Base-by-base conservation (phyloP, 129 eudicot species). In the Helichrysum umbraculigerum region DNA sequence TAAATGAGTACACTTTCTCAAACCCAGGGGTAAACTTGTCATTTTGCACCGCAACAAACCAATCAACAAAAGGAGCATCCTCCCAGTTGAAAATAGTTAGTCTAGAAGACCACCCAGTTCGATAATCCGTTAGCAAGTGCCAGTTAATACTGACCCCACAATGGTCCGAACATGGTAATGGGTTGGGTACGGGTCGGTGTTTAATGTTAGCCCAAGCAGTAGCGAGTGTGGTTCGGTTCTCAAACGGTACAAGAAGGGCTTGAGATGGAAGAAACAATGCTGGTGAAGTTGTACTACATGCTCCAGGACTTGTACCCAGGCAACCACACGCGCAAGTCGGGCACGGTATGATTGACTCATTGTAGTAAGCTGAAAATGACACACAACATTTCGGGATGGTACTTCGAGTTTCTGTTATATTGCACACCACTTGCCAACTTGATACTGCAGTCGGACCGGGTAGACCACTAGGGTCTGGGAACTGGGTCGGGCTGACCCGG, bases 351-450 rank as follows among this genome's bases (percentile, higher is more conserved):
- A 91, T 83, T 0, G 97, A 91, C 72, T 88, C 97, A 15, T 88
- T 91, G 76, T 83, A 88, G 73, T 68, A 91, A 15, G 97, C 92
- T 15, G 97, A 91, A 51, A 88, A 91, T 5, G 97, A 88, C 47
- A 91, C 97, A 30, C 97, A 91, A 70, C 97, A 91, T 66, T 83
- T 79, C 0, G 95, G 92, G 78, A 77, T 84, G 3, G 83, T 66
- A 12, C 76, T 83, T 76, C 80, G 85, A 17, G 86, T 78, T 63
- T 85, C 86, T 4, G 97, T 91, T 44, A 91, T 91, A 65, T 88
- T 91, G 84, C 97, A 91, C 19, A 91, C 92, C 22, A 91, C 91
- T 72, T 91, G 97, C 97, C 97, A 91, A 87, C 96, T 91, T 19
- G 92, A 91, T 15, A 89, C 54, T 16, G 87, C 90, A 11, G 90